Evolutionary conservation across 2,329 filamentous ascomycete genomes (phyloP), one percentile per base, ranked within the genome.

Genomic region (Raffaelea arxii): DNA sequence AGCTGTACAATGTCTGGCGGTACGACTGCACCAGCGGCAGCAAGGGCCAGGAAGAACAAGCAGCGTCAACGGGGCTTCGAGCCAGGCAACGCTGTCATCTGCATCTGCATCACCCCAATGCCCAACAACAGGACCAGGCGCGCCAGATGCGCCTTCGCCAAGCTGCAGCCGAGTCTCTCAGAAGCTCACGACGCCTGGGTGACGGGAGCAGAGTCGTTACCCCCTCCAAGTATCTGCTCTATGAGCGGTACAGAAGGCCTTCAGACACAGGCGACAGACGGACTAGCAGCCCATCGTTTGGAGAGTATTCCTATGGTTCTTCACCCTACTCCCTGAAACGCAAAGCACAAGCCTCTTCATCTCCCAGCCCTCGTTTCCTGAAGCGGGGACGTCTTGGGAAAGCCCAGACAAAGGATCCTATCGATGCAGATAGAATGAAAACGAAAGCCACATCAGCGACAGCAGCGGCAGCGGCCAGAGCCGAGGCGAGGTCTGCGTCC

Each of bases 271-370:
- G 27, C 4, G 32, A 39, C 22, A 37, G 19, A 10, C 27, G 9
- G 27, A 32, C 27, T 16, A 36, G 14, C 16, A 9, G 7, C 32
- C 6, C 14, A 12, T 36, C n/a, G n/a, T n/a, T n/a, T n/a, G n/a
- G n/a, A n/a, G n/a, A n/a, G 30, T 14, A 43, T 49, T 0, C 40
- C 48, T 4, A n/a, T n/a, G n/a, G n/a, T n/a, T n/a, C n/a, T n/a
- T n/a, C n/a, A n/a, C n/a, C n/a, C n/a, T n/a, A n/a, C 14, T 36
- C 32, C 32, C 48, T 50, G 4, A 54, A 54, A 38, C 46, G 52
- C 7, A 51, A 50, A 19, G 50, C 52, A 10, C 25, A 16, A 36
- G 6, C 23, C 2, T 19, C 32, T 3, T 25, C 45, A 0, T 7
- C 46, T 1, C 30, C 43, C 4, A 46, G 50, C 9, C 23, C 49